Base-by-base conservation (phyloP, 306 rosid genomes). In the Lablab purpureus region DNA sequence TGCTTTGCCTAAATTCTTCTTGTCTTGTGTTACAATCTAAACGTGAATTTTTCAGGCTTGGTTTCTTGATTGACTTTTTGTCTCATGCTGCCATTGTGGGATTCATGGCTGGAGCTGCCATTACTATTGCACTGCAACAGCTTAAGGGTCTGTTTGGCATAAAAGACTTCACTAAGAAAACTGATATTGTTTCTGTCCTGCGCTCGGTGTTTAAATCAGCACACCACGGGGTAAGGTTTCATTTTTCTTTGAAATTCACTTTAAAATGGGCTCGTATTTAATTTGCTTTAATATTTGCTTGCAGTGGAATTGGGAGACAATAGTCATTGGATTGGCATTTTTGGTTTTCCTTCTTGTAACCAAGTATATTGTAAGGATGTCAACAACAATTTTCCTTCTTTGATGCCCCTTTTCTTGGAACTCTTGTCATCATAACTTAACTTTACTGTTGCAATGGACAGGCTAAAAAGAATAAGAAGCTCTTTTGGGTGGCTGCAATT, bases 271-370 rank as follows among this genome's bases (percentile, higher is more conserved):
- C 37, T 73, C 50, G 69, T 49, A 74, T 11, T 11, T 28, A 40
- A 49, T 15, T 82, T 77, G 40, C 45, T 73, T 30, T 28, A n/a
- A 59, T 67, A 23, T 81, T 67, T 74, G 45, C n/a, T 47, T 75
- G 46, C 97, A 95, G 99, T 95, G 99, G 99, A 95, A 92, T 86
- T 92, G 94, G 97, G 67, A 86, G 81, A 92, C 99, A 17, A 85
- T 91, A 72, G 67, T 85, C 23, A 91, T 95, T 32, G 99, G 94
- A 60, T 5, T 84, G 21, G 34, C 95, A 70, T 91, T 89, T 83
- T 81, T 95, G 89, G 80, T 7, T 37, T 91, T 86, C 80, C 91
- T 95, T 82, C 87, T 92, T 10, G 0, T 73, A 41, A 21, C 94
- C n/a, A 95, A 91, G 66, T 80, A 88, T 60, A 86, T 92, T 12